Evolutionary conservation across 805 yeast species (phyloP).

Genomic region (Candida taoyuanica): DNA sequence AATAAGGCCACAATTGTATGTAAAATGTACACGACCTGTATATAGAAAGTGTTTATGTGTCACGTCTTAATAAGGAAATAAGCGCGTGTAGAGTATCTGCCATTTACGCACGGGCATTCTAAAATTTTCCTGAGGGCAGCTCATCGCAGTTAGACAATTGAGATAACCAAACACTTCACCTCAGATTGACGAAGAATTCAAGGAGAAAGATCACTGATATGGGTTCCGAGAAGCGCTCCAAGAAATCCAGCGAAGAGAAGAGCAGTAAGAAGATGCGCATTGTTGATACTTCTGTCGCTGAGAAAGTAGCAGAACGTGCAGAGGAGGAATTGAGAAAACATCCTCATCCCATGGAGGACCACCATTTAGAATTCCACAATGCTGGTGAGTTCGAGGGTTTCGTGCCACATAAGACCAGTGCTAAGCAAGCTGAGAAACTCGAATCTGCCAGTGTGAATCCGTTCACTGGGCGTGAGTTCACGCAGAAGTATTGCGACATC

Average conservation of each 20-base stretch:
- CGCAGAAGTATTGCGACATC: conserved; percentile 71
- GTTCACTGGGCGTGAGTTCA: conserved; percentile 64
- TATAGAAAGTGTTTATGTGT: no score
- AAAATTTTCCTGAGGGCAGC: conserved; percentile 4
- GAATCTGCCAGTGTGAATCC: conserved; percentile 66
- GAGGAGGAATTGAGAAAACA: conserved; percentile 48
- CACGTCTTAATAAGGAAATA: neutral
- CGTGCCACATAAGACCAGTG: conserved; percentile 60
- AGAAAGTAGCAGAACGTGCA: conserved; percentile 62
- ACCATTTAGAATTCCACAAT: conserved; percentile 49
- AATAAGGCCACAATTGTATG: no score
- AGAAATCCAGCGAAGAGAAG: conserved; percentile 30
- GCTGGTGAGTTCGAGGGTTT: conserved; percentile 58
- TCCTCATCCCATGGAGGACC: conserved; percentile 38
- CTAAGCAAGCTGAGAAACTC: conserved; percentile 52
- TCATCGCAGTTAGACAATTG: conserved; percentile 1
- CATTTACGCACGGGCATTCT: conserved; percentile 4
- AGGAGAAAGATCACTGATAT: no score
- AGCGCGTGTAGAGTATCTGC: neutral
- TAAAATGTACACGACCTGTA: no score
- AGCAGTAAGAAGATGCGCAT: conserved; percentile 46
- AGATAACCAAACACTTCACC: neutral
- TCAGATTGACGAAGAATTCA: no score
- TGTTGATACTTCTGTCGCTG: conserved; percentile 51
- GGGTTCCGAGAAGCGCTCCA: conserved; percentile 14